Evolutionary conservation across 176 grass and related monocot species (phyloP).

Genomic region (Zizania latifolia): DNA sequence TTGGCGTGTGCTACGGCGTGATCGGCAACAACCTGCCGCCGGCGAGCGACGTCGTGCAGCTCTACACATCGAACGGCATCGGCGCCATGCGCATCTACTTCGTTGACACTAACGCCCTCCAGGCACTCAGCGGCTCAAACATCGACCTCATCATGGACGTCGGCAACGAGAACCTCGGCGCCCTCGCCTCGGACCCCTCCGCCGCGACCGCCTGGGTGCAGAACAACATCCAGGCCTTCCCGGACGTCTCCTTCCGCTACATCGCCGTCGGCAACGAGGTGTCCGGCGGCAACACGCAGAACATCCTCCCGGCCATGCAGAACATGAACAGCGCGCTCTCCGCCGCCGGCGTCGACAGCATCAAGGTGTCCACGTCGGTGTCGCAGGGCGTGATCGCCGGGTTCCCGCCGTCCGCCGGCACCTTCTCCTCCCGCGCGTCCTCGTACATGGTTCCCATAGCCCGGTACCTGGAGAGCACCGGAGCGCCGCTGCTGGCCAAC

Average conservation of each 20-base stretch:
- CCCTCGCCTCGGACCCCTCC: slow-evolving; percentile 19
- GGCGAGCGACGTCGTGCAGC: slow-evolving; percentile 25
- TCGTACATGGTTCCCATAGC: slow-evolving; percentile 37
- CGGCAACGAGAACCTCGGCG: slow-evolving; percentile 11
- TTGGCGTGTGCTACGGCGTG: slow-evolving; percentile 39
- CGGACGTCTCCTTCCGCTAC: slow-evolving; percentile 34
- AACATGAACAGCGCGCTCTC: slow-evolving; percentile 26
- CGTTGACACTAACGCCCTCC: slow-evolving; percentile 5
- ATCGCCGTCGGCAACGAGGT: slow-evolving; percentile 66
- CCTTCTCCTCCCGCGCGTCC: slow-evolving; percentile 23
- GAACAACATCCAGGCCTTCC: slow-evolving; percentile 24
- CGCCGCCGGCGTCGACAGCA: neutral
- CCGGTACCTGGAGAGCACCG: slow-evolving; percentile 23
- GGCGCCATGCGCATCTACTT: slow-evolving; percentile 50
- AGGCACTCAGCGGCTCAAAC: slow-evolving; percentile 21
- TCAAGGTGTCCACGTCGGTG: slow-evolving; percentile 49
- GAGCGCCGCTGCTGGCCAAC: slow-evolving; percentile 39
- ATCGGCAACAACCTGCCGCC: slow-evolving; percentile 24
- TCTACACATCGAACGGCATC: slow-evolving; percentile 33
- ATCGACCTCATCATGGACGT: slow-evolving; percentile 51
- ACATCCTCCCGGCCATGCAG: slow-evolving; percentile 46
- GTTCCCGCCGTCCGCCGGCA: slow-evolving; percentile 43
- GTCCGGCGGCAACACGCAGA: neutral
- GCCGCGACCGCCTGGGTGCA: slow-evolving; percentile 31
- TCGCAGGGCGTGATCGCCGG: slow-evolving; percentile 31